These are phyloP conservation scores for Geotrichum europaeum DNA, from an alignment of 1,139 yeast species.

Conservation along the genomic window DNA sequence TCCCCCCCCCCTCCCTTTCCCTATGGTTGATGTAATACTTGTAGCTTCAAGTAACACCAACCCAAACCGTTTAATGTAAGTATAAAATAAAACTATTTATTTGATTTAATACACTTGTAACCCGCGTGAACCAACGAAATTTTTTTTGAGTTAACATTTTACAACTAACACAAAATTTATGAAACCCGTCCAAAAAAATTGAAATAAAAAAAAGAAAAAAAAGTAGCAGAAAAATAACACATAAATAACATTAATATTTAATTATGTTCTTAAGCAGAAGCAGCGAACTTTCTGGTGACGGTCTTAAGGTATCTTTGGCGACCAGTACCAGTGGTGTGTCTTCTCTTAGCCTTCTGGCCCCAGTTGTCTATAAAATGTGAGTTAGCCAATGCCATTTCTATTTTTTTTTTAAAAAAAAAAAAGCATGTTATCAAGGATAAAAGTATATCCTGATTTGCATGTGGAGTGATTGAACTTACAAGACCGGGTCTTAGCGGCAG, in stretches of 20 bases:
- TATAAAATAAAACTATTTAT: no score
- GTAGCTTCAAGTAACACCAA: no score
- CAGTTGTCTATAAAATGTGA: constrained; percentile 70
- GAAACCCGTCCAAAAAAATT: background rate
- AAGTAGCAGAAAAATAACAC: background rate
- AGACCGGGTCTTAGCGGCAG: constrained; percentile 95
- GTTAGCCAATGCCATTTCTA: background rate
- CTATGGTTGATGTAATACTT: no score
- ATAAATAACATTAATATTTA: background rate
- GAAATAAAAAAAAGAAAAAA: background rate
- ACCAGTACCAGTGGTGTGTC: constrained; percentile 99
- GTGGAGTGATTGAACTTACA: constrained; percentile 15
- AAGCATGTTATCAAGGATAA: background rate
- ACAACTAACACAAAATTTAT: background rate
- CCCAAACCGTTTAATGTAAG: no score
- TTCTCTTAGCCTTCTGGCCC: constrained; percentile 99
- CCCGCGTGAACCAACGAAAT: no score
- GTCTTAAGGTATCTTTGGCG: constrained; percentile 98
- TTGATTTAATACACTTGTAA: no score
- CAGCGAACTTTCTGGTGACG: constrained; percentile 83
- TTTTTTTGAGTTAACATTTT: no score
- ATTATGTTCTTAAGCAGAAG: background rate
- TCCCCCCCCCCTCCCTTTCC: no score
- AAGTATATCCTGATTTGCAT: background rate
- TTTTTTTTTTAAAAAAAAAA: constrained; percentile 1